A percentile compares a stretch with the other conserved stretches of the same genome.
phyloP scores from a whole-genome alignment of 2,329 filamentous ascomycete genomes.

The Penicillium brevicompactum region DNA sequence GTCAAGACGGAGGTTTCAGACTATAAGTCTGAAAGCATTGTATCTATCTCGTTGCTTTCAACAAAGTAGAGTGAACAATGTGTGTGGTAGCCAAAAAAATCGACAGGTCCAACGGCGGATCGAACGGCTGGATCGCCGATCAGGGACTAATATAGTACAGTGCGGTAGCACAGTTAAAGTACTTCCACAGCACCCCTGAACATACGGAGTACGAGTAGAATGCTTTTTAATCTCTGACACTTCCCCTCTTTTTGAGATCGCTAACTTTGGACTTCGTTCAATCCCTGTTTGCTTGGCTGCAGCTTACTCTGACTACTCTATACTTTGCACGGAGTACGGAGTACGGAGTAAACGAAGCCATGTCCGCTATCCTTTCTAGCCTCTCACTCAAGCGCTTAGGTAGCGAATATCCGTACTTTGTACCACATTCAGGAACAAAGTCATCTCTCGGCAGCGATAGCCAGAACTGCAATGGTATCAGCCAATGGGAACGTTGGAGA shows the following conservation, averaged over 20 bases:
- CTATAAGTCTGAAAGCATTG: too few species aligned
- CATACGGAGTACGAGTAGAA: not conserved
- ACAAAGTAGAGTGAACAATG: too few species aligned
- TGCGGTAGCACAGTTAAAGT: not conserved
- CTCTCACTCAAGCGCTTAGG: too few species aligned
- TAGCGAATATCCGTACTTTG: not conserved
- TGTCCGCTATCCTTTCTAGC: not conserved
- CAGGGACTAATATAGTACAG: not conserved
- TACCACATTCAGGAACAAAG: not conserved
- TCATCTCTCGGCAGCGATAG: not conserved
- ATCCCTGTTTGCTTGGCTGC: not conserved
- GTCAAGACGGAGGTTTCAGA: not conserved
- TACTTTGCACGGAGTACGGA: too few species aligned
- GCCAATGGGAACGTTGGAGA: not conserved
- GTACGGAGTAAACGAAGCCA: too few species aligned
- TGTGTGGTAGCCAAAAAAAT: not conserved
- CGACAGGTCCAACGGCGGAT: conserved; percentile 2
- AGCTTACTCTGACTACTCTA: too few species aligned
- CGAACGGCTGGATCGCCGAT: conserved; percentile 7
- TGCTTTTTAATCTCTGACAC: not conserved
- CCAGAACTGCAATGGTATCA: not conserved
- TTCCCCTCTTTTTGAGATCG: not conserved
- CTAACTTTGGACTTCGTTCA: not conserved
- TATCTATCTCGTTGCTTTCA: too few species aligned
- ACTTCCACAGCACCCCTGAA: not conserved